Conservation (phyloP, 768 basidiomycete species). For the Leccinellum albellum region DNA sequence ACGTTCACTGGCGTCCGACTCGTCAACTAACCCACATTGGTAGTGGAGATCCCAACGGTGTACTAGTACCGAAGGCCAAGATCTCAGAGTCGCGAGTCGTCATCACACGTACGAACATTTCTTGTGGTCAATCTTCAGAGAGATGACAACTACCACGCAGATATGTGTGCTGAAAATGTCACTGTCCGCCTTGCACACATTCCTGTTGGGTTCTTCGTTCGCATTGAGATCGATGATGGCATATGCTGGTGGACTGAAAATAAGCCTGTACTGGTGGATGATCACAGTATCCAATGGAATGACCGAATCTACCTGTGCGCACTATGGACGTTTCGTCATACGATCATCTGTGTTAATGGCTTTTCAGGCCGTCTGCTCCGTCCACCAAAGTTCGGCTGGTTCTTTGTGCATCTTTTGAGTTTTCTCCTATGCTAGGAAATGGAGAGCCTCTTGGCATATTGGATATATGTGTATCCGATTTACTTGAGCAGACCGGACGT, state of each 20-base stretch:
- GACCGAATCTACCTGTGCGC: not conserved
- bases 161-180: conserved; percentile 8
- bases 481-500: not conserved
- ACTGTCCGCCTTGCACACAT: not conserved
- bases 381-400: not conserved
- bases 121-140: not conserved
- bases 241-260: too few species aligned
- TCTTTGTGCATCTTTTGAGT: conserved; percentile 1
- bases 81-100: not conserved
- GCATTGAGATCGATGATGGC: not conserved
- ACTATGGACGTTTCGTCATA: not conserved
- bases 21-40: not conserved
- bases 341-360: not conserved
- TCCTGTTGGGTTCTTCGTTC: too few species aligned
- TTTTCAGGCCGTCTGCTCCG: not conserved
- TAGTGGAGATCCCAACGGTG: not conserved
- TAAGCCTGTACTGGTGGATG: not conserved
- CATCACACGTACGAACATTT: conserved; percentile 1
- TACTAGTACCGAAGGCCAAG: too few species aligned
- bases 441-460: too few species aligned
- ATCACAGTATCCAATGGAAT: too few species aligned
- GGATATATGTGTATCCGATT: not conserved
- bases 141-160: not conserved
- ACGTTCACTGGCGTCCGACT: not conserved
- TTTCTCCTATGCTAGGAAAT: too few species aligned